Conservation (phyloP, 139 green algal species). For the Tetraselmis striata region DNA sequence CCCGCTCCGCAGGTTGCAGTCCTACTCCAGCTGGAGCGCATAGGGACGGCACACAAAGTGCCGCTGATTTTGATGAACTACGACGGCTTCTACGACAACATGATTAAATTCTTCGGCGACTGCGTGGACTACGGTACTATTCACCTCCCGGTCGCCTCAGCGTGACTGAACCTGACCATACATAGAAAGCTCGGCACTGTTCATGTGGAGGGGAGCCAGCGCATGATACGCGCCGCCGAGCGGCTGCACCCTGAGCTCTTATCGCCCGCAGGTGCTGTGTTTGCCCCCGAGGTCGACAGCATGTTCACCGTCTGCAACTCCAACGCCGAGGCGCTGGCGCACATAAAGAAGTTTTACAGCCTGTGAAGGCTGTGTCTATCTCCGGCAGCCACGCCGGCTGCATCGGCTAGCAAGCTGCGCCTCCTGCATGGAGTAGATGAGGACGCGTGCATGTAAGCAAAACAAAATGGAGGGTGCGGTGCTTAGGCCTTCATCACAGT, state of each 20-base stretch:
- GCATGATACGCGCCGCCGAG: no score
- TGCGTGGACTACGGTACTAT: neutral
- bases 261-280: neutral
- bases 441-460: no score
- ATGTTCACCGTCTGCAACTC: neutral
- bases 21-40: neutral
- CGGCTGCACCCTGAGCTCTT: no score
- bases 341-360: neutral
- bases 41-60: neutral
- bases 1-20: neutral
- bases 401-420: no score
- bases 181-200: neutral
- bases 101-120: neutral
- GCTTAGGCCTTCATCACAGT: neutral
- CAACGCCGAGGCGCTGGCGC: neutral
- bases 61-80: neutral
- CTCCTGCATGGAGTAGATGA: no score
- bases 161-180: no score
- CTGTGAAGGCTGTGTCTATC: no score
- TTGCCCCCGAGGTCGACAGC: neutral
- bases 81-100: neutral
- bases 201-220: neutral
- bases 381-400: no score
- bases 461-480: no score
- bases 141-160: neutral